Evolutionary conservation across 169 alveolate species (phyloP), one percentile per base, ranked within the genome.

Genomic region (Cyclospora cayetanensis): DNA sequence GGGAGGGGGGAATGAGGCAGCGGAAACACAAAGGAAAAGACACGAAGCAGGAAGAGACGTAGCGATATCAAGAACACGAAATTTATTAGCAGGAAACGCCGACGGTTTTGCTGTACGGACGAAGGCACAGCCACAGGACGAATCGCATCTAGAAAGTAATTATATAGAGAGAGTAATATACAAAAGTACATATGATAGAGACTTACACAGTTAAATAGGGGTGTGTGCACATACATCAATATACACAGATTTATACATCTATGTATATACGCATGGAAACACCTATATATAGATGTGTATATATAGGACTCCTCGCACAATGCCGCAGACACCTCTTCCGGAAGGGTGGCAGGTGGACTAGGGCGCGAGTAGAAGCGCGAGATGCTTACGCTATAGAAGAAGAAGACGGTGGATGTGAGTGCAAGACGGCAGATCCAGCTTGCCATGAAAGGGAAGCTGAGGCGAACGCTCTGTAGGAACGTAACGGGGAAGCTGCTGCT

Each of bases 401-500:
- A 43, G 72, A 63, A 86, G 29, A 86, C 55, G 18, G 55, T 39
- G 50, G 74, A 27, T 29, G 37, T 53, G 41, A 86, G 35, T 15
- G 92, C 92, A 0, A 72, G 53, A 11, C 65, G 84, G 82, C 83
- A 86, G 18, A 53, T 68, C 65, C 80, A 60, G 25, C n/a, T 18
- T 18, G 52, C 39, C 35, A 86, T 37, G 66, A 86, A 68, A 46
- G 92, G 92, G 53, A 60, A 22, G 31, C 68, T 50, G 52, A 86
- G 31, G n/a, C 72, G 53, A 9, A 66, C 4, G 39, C 65, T 55
- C 31, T 41, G 37, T 37, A 65, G 12, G 35, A 86, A 86, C 0
- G 83, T 25, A 27, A 65, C 42, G 27, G 43, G 43, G n/a, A 86
- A 22, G 2, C 82, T 41, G 31, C 55, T 11, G 50, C 37, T 66